Base-by-base conservation (phyloP, 2,329 filamentous ascomycete species). In the Cytospora paraplurivora region DNA sequence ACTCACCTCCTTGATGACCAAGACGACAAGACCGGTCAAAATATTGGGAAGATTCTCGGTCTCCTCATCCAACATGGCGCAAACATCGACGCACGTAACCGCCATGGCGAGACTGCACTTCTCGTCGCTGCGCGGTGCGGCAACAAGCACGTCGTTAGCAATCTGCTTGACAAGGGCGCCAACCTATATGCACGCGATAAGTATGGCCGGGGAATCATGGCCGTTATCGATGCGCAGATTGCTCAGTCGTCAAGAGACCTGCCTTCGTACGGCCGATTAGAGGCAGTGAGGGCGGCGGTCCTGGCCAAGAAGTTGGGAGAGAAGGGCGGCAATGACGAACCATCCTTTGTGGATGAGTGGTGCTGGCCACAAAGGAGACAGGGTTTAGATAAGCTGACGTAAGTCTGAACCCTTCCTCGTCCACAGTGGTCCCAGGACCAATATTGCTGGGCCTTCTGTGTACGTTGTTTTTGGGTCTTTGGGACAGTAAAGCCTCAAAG, bases 41-140 rank as follows among this genome's bases (percentile, higher is more conserved):
- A 81, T 0, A 78, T 82, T 1, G 75, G 76, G 10, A 66, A 70
- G 4, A 80, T 85, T 7, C 71, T 86, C 5, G 72, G 76, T 58
- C 69, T 74, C 0, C 76, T 86, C 0, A 67, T 83, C 19, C 63
- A 71, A 0, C 71, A 70, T 0, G 80, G 81, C 1, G 82, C 81
- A 0, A 71, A 77, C 1, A 67, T 85, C 4, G 75, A 85, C 62
- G 79, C 77, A 6, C 80, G 83, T 34, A 86, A 86, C 69, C 75
- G 82, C 4, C 72, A 75, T 0, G 83, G 83, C 49, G 84, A 86
- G 72, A 86, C 84, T 0, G 78, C 83, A 0, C 74, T 86, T 34
- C 81, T 85, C 47, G 69, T 86, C 10, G 83, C 84, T 0, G 82
- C 82, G 1, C 77, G 82, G 3, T 75, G 79, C 21, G 83, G 84